Evolutionary conservation across 2,329 filamentous ascomycete genomes (phyloP).

Genomic region (Aspergillus hortae): DNA sequence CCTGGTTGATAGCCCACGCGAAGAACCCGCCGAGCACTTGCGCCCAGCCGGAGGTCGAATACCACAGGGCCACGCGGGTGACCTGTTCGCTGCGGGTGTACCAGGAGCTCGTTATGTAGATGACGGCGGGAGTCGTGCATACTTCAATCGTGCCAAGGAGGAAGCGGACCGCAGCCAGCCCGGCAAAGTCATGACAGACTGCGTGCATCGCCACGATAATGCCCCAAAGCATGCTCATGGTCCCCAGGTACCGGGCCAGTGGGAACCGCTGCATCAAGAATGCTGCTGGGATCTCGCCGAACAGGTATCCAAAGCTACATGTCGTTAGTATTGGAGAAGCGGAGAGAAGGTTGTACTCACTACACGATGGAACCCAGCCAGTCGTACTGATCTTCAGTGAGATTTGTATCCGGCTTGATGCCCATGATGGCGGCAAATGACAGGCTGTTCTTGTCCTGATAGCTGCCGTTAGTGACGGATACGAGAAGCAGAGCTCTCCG

Average conservation of each 20-base stretch:
- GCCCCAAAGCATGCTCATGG: too few species aligned
- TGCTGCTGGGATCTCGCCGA: not conserved
- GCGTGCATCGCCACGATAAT: too few species aligned
- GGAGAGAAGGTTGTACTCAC: not conserved
- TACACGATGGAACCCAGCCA: not conserved
- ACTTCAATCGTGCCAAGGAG: too few species aligned
- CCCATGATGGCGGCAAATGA: not conserved
- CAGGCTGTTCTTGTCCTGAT: not conserved
- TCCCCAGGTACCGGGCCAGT: not conserved
- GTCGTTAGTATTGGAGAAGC: too few species aligned
- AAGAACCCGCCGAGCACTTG: constrained; percentile 5
- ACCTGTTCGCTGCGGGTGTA: not conserved
- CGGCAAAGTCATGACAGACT: too few species aligned
- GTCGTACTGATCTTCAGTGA: not conserved
- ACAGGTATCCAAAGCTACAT: not conserved
- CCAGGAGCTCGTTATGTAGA: too few species aligned
- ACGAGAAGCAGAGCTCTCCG: not conserved
- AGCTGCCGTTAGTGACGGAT: not conserved
- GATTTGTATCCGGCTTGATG: not conserved
- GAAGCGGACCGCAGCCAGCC: too few species aligned
- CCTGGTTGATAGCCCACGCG: constrained; percentile 4
- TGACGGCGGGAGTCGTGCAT: too few species aligned
- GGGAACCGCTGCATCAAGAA: not conserved
- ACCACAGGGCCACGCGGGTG: constrained; percentile 11
- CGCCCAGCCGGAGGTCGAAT: constrained; percentile 9